A percentile compares a stretch with the other conserved stretches of the same genome.
These are phyloP conservation scores for Cyclotella baltica DNA, from an alignment of 108 stramenopile genomes.

Conservation along the genomic window DNA sequence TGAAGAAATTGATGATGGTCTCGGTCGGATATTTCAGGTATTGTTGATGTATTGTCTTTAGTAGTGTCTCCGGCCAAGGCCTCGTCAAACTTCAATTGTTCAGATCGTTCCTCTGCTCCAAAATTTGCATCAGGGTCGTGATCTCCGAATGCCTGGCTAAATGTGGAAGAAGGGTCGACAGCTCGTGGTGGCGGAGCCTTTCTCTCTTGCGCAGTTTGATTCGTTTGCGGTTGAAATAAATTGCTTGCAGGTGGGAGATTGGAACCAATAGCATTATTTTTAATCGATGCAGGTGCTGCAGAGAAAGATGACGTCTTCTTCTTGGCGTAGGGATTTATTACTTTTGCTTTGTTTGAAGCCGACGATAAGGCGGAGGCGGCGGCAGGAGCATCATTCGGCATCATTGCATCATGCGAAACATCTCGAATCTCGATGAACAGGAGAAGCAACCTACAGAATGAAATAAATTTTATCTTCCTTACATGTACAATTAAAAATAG, in stretches of 20 bases:
- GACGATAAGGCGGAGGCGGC: no score
- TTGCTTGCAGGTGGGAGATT: neutral
- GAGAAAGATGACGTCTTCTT: conserved; percentile 17
- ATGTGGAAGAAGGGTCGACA: conserved; percentile 33
- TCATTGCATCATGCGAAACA: no score
- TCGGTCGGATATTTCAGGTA: conserved; percentile 30
- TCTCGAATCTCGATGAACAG: no score
- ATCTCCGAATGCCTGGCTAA: conserved; percentile 73
- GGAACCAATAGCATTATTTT: neutral
- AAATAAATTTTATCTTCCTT: no score
- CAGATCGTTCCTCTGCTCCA: conserved; percentile 41
- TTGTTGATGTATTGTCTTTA: conserved; percentile 9
- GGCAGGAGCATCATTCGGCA: no score
- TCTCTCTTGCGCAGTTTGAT: neutral
- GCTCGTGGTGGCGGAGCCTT: conserved; percentile 7
- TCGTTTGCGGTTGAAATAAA: neutral
- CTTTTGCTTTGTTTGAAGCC: no score
- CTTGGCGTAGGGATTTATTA: conserved; percentile 42
- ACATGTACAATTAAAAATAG: no score
- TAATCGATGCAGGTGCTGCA: neutral
- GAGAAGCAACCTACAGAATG: no score
- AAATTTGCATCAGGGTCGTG: conserved; percentile 57
- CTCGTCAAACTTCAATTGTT: conserved; percentile 56
- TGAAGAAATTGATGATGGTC: conserved; percentile 68
- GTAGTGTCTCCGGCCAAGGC: conserved; percentile 20